Evolutionary conservation across 495 filamentous ascomycete genomes (phyloP).

Genomic region (Tuber aestivum): DNA sequence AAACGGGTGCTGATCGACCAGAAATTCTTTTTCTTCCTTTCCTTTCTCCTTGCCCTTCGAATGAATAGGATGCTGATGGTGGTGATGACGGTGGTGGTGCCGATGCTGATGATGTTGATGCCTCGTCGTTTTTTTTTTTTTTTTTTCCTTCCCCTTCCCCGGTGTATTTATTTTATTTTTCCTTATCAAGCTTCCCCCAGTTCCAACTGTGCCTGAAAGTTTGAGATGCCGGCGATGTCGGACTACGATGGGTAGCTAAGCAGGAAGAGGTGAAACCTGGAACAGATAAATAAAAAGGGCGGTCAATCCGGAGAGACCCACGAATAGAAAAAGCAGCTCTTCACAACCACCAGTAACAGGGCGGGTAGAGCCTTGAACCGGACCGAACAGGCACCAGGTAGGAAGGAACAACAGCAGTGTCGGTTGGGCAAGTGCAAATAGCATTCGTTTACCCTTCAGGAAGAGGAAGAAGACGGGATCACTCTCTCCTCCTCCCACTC

Average conservation of each 20-base stretch:
- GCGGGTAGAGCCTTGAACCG: not conserved
- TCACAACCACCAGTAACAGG: not conserved
- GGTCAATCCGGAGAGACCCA: not conserved
- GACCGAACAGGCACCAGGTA: not conserved
- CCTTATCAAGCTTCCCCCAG: not conserved
- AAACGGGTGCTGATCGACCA: not conserved
- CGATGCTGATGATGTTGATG: not conserved
- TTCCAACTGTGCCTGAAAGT: constrained; percentile 3
- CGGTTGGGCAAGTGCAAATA: not conserved
- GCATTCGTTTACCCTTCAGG: not conserved
- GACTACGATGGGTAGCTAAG: not conserved
- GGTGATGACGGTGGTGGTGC: not conserved
- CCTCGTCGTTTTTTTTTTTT: not conserved
- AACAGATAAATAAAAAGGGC: not conserved
- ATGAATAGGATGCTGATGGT: not conserved
- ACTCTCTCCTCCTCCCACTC: not conserved
- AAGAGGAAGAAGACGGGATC: not conserved
- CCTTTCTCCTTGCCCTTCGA: not conserved
- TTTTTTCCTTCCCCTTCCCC: not conserved
- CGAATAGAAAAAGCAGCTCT: not conserved
- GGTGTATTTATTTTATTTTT: not conserved
- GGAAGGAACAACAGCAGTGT: not conserved
- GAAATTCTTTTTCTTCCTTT: not conserved
- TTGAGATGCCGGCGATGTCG: constrained; percentile 5
- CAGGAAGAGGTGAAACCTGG: constrained; percentile 1